phyloP scores from a whole-genome alignment of 805 yeast genomes.

The Kodamaea laetipori region DNA sequence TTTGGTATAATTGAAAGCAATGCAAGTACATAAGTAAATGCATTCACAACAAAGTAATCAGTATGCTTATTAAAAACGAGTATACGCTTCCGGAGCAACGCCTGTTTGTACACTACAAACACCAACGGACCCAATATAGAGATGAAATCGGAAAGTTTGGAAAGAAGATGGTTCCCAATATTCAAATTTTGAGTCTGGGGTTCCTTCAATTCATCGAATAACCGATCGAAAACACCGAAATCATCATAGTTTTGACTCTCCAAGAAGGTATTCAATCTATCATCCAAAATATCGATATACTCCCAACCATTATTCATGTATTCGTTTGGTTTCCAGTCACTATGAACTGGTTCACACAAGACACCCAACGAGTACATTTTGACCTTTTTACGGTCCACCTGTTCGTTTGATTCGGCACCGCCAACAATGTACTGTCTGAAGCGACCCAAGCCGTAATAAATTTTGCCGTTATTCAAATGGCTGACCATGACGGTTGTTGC shows the following conservation, averaged over 20 bases:
- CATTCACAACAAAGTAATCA: constrained; percentile 21
- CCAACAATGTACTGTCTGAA: constrained; percentile 28
- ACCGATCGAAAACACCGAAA: constrained; percentile 20
- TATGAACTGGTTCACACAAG: constrained; percentile 46
- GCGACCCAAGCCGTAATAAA: constrained; percentile 39
- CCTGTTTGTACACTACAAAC: constrained; percentile 64
- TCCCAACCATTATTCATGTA: constrained; percentile 46
- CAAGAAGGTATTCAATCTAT: constrained; percentile 27
- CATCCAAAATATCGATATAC: constrained; percentile 37
- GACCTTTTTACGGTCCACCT: constrained; percentile 32
- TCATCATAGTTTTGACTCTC: constrained; percentile 20
- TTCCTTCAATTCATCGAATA: constrained; percentile 17
- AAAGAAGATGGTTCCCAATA: constrained; percentile 44
- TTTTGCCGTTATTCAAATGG: constrained; percentile 24
- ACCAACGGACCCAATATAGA: constrained; percentile 52
- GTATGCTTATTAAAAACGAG: constrained; percentile 28
- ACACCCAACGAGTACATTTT: constrained; percentile 68
- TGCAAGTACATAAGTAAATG: constrained; percentile 59
- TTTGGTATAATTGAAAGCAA: constrained; percentile 65
- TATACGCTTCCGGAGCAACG: constrained; percentile 58
- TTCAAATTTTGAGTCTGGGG: constrained; percentile 22
- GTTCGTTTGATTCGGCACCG: constrained; percentile 11
- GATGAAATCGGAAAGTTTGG: constrained; percentile 37
- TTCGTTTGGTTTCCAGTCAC: constrained; percentile 43
- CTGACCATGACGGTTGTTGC: constrained; percentile 34